Base-by-base conservation (phyloP, 331 rosid species). In the Quercus lobata region DNA sequence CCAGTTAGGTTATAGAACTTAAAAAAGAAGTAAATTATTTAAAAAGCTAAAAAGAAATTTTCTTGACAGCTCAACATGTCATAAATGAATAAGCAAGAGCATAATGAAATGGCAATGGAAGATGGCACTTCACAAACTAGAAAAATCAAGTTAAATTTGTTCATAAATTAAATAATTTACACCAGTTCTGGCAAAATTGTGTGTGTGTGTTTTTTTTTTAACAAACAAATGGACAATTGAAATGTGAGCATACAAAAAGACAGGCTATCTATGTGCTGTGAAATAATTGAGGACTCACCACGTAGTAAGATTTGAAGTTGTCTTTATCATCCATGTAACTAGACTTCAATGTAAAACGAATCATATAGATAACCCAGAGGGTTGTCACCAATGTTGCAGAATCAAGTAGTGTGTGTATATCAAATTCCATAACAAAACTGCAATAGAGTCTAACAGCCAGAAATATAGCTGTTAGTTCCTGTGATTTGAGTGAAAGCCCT, bases 381-480 rank as follows among this genome's bases (percentile, higher is more conserved):
- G 89, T 86, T 29, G 89, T 83, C 54, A 44, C 84, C 80, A 86
- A 72, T 27, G 89, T 76, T 58, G 89, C 89, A 2, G 86, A 57
- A 80, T 86, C 89, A 61, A 86, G 83, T 61, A 86, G 30, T 4
- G 89, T 86, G 57, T 86, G 89, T 21, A 86, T 83, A 65, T 86
- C 89, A 86, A 65, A 80, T 76, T 86, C 89, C 89, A 86, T 86
- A 0, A 86, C 89, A 75, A 86, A 86, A 80, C 89, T 86, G 78
- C 86, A 86, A 65, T 83, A 86, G 66, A 86, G 80, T 81, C 89
- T 79, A 44, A 83, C 89, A 69, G 84, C 86, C 63, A 86, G 83
- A 77, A 86, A 86, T 32, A 86, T 57, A 17, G 89, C 89, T 10
- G 89, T 86, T 55, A 86, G 82, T 46, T 83, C 89, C 86, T 86